Evolutionary conservation across 495 filamentous ascomycete species (phyloP), one percentile per base, ranked within the genome.

Genomic region (Xylaria venustula): DNA sequence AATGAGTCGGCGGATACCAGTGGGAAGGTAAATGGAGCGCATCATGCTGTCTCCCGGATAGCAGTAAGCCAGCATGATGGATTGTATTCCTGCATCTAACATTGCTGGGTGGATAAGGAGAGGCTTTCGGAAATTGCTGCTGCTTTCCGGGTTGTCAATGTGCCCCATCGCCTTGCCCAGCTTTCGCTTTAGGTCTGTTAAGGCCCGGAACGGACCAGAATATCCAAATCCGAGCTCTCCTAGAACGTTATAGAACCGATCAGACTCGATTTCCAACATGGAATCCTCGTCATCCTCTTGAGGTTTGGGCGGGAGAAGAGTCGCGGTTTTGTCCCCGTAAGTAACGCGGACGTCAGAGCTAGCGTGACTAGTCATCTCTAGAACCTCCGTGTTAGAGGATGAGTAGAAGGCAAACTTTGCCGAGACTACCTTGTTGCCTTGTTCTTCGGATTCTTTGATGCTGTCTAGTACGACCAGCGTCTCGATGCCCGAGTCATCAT

Each of bases 21-120:
- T 66, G 23, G 71, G 73, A 2, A 75, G 41, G 23, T 71, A 61
- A 3, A 70, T 25, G 0, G 61, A 17, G 19, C 64, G 48, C 9
- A 74, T 22, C 11, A 48, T 23, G 1, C 64, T 64, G 52, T 72
- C 69, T 0, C 54, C 54, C 0, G 72, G 73, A 19, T 20, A 51
- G 1, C 32, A 50, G 45, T 60, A 53, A 0, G 73, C 71, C 5
- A 69, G 36, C 9, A 76, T 25, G 12, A 70, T 52, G 20, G 63
- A 48, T 41, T 74, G 72, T 26, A 74, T 60, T 0, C 67, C 70
- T 0, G 42, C 50, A 49, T 76, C 73, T 1, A 76, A 51, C 0
- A 47, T 40, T 0, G 62, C 67, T 1, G 72, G 73, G 28, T 74
- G 72, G 11, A 72, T 12, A 0, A 68, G 30, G 6, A 14, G 8